Evolutionary conservation across 2,329 filamentous ascomycete species (phyloP).

Genomic region (Pestalotiopsis sp.): DNA sequence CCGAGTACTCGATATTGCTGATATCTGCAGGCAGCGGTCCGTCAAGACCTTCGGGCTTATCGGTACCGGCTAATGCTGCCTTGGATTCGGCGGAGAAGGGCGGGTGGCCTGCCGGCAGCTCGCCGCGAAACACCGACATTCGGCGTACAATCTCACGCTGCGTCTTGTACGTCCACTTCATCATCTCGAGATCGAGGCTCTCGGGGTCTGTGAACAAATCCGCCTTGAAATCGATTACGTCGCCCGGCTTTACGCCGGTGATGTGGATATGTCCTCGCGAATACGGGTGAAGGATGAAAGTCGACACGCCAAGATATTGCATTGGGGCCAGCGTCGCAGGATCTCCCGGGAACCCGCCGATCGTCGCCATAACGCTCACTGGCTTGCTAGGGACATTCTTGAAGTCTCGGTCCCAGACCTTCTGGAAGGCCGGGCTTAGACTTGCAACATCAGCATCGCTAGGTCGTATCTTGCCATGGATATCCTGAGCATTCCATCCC

Average conservation of each 20-base stretch:
- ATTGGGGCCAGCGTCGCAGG: conserved; percentile 13
- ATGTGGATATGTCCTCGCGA: conserved; percentile 66
- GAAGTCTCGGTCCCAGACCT: conserved; percentile 54
- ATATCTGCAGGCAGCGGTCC: conserved; percentile 31
- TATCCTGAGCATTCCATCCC: conserved; percentile 57
- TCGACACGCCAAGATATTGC: conserved; percentile 56
- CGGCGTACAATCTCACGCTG: conserved; percentile 63
- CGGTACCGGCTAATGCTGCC: conserved; percentile 28
- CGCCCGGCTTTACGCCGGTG: conserved; percentile 40
- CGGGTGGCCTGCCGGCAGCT: conserved; percentile 45
- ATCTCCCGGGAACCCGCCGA: conserved; percentile 17
- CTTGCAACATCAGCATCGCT: conserved; percentile 50
- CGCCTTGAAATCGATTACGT: conserved; percentile 55
- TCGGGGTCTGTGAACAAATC: conserved; percentile 55
- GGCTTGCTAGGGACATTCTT: conserved; percentile 39
- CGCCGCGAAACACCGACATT: conserved; percentile 52
- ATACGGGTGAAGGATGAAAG: conserved; percentile 62
- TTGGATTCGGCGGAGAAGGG: conserved; percentile 43
- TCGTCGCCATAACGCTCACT: conserved; percentile 42
- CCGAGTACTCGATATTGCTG: conserved; percentile 47
- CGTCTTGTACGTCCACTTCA: conserved; percentile 67
- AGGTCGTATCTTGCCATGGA: conserved; percentile 52
- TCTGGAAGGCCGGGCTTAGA: conserved; percentile 51
- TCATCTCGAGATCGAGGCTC: conserved; percentile 61
- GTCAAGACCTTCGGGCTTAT: conserved; percentile 27